These are phyloP conservation scores for Penicillium maclennaniae DNA, from an alignment of 495 filamentous ascomycete species.

Conservation along the genomic window DNA sequence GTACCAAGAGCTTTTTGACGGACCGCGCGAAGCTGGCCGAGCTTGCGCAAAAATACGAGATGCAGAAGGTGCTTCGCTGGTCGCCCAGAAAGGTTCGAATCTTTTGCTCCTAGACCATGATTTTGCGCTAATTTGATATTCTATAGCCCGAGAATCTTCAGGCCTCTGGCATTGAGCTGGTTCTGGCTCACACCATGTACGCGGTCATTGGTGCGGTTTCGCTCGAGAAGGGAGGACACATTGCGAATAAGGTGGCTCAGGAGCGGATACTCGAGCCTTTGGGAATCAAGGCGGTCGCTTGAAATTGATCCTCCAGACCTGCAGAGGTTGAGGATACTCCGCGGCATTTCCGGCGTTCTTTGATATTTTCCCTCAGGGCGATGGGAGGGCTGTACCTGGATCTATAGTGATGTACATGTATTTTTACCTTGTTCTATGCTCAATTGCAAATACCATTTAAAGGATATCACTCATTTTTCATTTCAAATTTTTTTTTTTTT, in stretches of 20 bases:
- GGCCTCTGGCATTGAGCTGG: constrained; percentile 64
- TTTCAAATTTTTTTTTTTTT: not conserved
- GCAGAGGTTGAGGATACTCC: constrained; percentile 23
- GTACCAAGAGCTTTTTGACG: constrained; percentile 53
- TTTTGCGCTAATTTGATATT: constrained; percentile 3
- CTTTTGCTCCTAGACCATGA: not conserved
- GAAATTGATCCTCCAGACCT: constrained; percentile 7
- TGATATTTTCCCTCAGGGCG: constrained; percentile 19
- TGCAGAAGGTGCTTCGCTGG: constrained; percentile 78
- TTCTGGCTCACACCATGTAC: constrained; percentile 73
- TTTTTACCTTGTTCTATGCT: constrained; percentile 14
- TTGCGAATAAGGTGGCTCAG: constrained; percentile 68
- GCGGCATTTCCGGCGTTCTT: constrained; percentile 44
- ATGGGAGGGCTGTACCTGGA: constrained; percentile 1
- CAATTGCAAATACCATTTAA: constrained; percentile 13
- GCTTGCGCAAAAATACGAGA: constrained; percentile 64
- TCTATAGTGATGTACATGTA: constrained; percentile 29
- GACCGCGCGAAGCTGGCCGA: constrained; percentile 57
- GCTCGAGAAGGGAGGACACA: constrained; percentile 75
- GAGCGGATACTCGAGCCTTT: constrained; percentile 68
- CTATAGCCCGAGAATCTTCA: constrained; percentile 65
- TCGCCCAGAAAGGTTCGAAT: constrained; percentile 66
- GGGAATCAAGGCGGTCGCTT: constrained; percentile 37
- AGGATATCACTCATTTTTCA: not conserved
- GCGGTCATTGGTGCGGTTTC: constrained; percentile 85